Conservation (phyloP, 2,329 filamentous ascomycete species). For the Ophiostoma australiae region DNA sequence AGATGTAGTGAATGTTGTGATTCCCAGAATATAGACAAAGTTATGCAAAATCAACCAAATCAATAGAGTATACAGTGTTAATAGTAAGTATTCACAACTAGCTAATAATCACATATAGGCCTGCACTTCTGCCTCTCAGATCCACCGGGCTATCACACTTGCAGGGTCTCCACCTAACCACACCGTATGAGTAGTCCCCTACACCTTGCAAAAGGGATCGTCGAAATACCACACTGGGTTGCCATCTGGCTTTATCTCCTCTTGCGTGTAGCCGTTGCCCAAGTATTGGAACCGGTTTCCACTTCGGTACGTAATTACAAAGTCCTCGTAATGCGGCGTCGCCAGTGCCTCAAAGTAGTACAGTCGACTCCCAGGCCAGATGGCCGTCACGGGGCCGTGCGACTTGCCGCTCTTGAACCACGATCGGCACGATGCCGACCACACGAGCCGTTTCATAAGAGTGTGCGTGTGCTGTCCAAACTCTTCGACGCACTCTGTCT, state of each 20-base stretch:
- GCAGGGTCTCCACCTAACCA: background rate
- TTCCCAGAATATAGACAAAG: too few relatives aligned
- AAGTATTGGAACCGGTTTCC: slow-evolving; percentile 38
- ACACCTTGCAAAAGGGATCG: slow-evolving; percentile 15
- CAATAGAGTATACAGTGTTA: background rate
- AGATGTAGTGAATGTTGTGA: too few relatives aligned
- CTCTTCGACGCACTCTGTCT: slow-evolving; percentile 26
- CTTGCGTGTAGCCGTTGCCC: slow-evolving; percentile 36
- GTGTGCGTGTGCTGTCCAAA: slow-evolving; percentile 31
- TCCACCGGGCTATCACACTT: background rate
- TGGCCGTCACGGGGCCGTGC: slow-evolving; percentile 37
- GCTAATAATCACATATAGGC: background rate
- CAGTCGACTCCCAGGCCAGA: slow-evolving; percentile 43
- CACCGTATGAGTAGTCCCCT: background rate
- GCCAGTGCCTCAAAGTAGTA: slow-evolving; percentile 41
- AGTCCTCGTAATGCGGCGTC: slow-evolving; percentile 44
- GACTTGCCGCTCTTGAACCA: slow-evolving; percentile 37
- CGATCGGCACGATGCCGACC: slow-evolving; percentile 30
- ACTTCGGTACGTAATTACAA: slow-evolving; percentile 36
- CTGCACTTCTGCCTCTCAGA: background rate
- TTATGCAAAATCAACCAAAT: too few relatives aligned
- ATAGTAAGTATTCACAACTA: background rate
- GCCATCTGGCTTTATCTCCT: background rate
- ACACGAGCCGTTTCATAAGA: slow-evolving; percentile 33
- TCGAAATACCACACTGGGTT: slow-evolving; percentile 16